These are phyloP conservation scores for Camelina hispida DNA, from an alignment of 345 rosid species.

Conservation along the genomic window DNA sequence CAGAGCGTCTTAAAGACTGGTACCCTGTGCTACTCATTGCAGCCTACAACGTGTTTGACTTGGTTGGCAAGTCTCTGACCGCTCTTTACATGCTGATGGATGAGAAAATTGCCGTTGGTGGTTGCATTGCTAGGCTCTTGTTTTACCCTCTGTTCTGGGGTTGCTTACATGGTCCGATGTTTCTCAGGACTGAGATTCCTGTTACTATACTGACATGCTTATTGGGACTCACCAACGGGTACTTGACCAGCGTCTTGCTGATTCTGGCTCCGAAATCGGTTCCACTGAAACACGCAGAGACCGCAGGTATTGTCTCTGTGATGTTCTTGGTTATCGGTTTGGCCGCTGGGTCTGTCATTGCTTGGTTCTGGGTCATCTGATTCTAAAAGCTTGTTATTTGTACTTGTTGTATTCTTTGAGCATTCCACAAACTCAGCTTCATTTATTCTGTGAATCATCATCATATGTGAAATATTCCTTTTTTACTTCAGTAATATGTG, in stretches of 20 bases:
- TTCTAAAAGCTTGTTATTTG: conserved; percentile 36
- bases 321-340: conserved; percentile 78
- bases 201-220: conserved; percentile 74
- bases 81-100: conserved; percentile 64
- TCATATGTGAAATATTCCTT: background rate
- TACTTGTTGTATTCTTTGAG: conserved; percentile 37
- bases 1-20: conserved; percentile 83
- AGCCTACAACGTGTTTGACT: conserved; percentile 83
- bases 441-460: conserved; percentile 27
- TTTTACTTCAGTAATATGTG: conserved; percentile 21
- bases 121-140: conserved; percentile 73
- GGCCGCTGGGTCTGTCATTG: conserved; percentile 68
- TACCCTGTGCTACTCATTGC: conserved; percentile 75
- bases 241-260: conserved; percentile 81
- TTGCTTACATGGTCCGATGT: conserved; percentile 83
- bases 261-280: conserved; percentile 83
- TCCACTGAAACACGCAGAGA: conserved; percentile 76
- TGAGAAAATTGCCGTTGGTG: conserved; percentile 67
- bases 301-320: conserved; percentile 84
- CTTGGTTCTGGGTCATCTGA: conserved; percentile 95
- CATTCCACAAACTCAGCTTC: conserved; percentile 34
- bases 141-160: conserved; percentile 85
- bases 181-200: conserved; percentile 86
- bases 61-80: conserved; percentile 86
- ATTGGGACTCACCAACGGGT: conserved; percentile 56